Base-by-base conservation (phyloP, 129 eudicot genomes). In the Mikania micrantha region DNA sequence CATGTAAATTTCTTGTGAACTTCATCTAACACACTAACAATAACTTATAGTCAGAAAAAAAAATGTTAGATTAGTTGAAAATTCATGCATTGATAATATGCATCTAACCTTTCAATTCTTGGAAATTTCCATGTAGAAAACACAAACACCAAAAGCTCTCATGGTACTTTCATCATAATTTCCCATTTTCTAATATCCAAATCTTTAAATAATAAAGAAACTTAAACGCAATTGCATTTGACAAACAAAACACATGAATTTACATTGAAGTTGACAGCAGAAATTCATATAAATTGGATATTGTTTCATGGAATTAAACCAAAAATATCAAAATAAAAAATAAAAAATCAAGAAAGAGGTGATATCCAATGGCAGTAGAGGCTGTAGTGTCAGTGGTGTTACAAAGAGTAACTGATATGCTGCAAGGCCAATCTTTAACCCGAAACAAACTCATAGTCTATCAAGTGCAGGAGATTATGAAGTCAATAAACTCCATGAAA, bases 341-440 rank as follows among this genome's bases (percentile, higher is more conserved):
- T 3, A 9, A n/a, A 16, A 22, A 1, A 27, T n/a, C 4, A 28
- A 25, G 12, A 59, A 25, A 67, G 69, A 9, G 45, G 34, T 67
- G 7, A 9, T 10, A 50, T 64, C 16, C 39, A 48, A 82, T 78
- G 86, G 86, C 74, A 1, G 42, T 82, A 22, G 80, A 70, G 42
- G 74, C 86, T 19, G 78, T 82, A 1, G 73, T 57, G 12, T 57
- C 67, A 6, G 80, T 78, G 56, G 78, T 82, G 36, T 40, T 78
- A 50, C 75, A 74, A 70, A 82, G 78, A 41, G 83, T 82, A 21
- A 74, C 22, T 2, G 78, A 82, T 41, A 58, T 78, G 83, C 64
- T 78, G 4, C 31, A 67, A 25, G 78, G 50, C 24, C 72, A 74
- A 60, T 47, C 82, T n/a, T 10, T 57, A n/a, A 57, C 60, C 22